Evolutionary conservation across 345 rosid species (phyloP), one percentile per base, ranked within the genome.

Genomic region (Aurinia saxatilis): DNA sequence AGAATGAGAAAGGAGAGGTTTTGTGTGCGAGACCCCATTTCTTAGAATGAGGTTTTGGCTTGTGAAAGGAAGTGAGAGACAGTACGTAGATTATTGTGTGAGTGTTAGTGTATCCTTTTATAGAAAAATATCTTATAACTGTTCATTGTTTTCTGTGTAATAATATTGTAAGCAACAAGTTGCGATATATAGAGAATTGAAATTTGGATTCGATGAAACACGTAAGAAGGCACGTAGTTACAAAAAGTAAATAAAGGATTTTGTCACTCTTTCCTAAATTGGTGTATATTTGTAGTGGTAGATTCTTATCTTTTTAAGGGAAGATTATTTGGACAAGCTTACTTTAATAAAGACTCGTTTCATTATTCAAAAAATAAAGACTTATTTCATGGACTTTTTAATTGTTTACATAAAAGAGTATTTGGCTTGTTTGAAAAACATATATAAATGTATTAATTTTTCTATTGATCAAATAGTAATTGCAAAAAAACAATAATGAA

Each of bases 21-120:
- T 44, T 42, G 67, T 12, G 62, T 41, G 34, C 34, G 67, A 55
- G 56, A 48, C 68, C 68, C 45, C 74, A 70, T 67, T 39, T 39
- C 2, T 39, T 7, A 15, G 21, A 61, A 29, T 13, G 68, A 47
- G 57, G 67, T 44, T 52, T 51, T 48, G 10, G 63, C 30, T 58
- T 38, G 29, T 54, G 68, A 14, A 17, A 62, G 38, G 12, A 40
- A 53, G 68, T 69, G 30, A 42, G 25, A 27, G 73, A 29, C 25
- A 60, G 51, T 70, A 38, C 25, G n/a, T n/a, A n/a, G n/a, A n/a
- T n/a, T n/a, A 37, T 18, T 4, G 21, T 36, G 63, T 6, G 5
- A 4, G 31, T 4, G 31, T 27, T 4, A 54, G 68, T 61, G 21
- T 42, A 8, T 8, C 63, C 19, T 63, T 61, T 46, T 70, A 62